Percentiles rank a stretch among this genome's conserved stretches.
These are phyloP conservation scores for Mycena sanguinolenta DNA, from an alignment of 768 basidiomycete genomes.

Conservation along the genomic window DNA sequence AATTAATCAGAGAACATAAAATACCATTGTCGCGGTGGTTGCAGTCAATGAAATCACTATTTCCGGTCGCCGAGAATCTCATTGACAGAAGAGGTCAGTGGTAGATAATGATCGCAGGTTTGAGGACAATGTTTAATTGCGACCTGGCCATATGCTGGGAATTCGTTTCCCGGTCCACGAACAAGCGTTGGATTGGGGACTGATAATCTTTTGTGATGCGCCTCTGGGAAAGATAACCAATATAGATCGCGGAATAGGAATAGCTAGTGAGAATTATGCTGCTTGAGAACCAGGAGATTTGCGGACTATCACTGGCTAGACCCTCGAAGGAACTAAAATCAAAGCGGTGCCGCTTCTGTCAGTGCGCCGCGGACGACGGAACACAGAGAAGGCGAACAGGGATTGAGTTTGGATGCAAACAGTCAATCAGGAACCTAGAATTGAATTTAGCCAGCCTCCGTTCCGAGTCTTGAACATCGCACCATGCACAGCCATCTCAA, in stretches of 20 bases:
- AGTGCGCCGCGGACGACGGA: constrained; percentile 15
- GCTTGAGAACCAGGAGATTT: neutral
- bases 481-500: neutral
- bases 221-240: constrained; percentile 4
- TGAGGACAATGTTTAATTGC: constrained; percentile 24
- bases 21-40: neutral
- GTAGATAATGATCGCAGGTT: constrained; percentile 12
- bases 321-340: neutral
- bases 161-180: neutral
- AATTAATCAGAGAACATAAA: constrained; percentile 34
- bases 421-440: constrained; percentile 33
- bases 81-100: neutral
- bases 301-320: neutral
- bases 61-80: constrained; percentile 6
- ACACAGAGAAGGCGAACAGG: constrained; percentile 1
- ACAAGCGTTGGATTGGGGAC: constrained; percentile 29
- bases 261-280: neutral
- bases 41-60: neutral
- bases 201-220: constrained; percentile 30
- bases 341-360: constrained; percentile 22
- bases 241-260: neutral
- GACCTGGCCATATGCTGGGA: constrained; percentile 8
- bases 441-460: constrained; percentile 20
- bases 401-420: constrained; percentile 36
- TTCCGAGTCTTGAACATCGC: constrained; percentile 14